Percentiles rank a stretch among this genome's conserved stretches.
phyloP scores from a whole-genome alignment of 805 yeast species.

The Saturnispora galanensis region DNA sequence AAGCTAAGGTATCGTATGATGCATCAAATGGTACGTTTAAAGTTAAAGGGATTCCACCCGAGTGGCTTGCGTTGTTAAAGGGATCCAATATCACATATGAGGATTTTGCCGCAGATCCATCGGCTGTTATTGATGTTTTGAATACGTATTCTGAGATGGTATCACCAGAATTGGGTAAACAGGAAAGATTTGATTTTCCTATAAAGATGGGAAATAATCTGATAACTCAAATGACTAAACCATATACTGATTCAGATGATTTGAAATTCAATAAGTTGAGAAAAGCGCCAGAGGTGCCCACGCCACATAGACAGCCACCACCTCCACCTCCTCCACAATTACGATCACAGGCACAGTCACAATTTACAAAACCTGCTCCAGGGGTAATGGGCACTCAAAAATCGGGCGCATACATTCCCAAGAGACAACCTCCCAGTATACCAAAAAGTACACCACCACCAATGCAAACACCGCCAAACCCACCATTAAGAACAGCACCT shows the following conservation, averaged over 20 bases:
- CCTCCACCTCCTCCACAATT: constrained; percentile 1
- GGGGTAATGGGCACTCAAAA: background rate
- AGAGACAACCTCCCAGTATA: constrained; percentile 30
- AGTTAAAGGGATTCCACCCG: constrained; percentile 42
- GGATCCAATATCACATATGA: constrained; percentile 53
- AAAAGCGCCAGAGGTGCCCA: constrained; percentile 25
- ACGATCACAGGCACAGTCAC: constrained; percentile 12
- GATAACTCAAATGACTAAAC: constrained; percentile 25
- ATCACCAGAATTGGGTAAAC: constrained; percentile 27
- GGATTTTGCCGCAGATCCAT: constrained; percentile 55
- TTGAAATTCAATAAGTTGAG: constrained; percentile 25
- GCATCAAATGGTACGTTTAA: constrained; percentile 58
- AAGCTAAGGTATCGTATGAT: constrained; percentile 81
- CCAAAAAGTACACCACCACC: constrained; percentile 9
- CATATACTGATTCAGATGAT: constrained; percentile 15
- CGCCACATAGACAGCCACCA: constrained; percentile 6
- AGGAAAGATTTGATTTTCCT: constrained; percentile 1
- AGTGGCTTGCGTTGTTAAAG: constrained; percentile 46
- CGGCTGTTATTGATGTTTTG: constrained; percentile 52
- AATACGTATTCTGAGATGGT: constrained; percentile 39
- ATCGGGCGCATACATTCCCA: constrained; percentile 24
- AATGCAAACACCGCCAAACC: constrained; percentile 1
- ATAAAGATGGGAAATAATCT: constrained; percentile 6
- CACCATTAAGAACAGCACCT: constrained; percentile 1
- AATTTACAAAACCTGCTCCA: too few species aligned